Evolutionary conservation across 345 rosid genomes (phyloP).

Genomic region (Brassica nigra): DNA sequence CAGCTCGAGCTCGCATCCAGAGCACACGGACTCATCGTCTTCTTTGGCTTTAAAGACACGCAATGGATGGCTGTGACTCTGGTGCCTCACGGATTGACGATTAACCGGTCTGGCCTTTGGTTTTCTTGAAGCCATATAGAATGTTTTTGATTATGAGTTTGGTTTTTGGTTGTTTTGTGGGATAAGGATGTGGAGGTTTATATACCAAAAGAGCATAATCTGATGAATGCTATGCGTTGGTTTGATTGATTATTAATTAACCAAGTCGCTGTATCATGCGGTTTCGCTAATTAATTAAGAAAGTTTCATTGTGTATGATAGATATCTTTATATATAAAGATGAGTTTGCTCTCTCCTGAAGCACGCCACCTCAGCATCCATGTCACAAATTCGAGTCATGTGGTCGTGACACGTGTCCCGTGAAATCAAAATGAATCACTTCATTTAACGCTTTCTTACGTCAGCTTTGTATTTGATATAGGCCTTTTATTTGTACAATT

Average conservation of each 20-base stretch:
- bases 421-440: no score
- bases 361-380: no score
- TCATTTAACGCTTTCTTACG: no score
- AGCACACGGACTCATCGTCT: constrained; percentile 26
- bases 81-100: constrained; percentile 18
- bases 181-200: not conserved
- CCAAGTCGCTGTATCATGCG: not conserved
- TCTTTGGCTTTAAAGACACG: not conserved
- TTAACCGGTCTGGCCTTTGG: not conserved
- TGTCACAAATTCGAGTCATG: no score
- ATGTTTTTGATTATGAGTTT: not conserved
- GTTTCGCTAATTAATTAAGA: not conserved
- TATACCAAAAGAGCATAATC: not conserved
- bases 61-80: constrained; percentile 27
- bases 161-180: not conserved
- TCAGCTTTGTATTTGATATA: no score
- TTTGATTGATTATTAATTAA: not conserved
- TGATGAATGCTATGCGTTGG: not conserved
- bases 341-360: no score
- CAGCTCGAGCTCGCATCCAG: constrained; percentile 24
- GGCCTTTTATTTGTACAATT: no score
- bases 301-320: not conserved
- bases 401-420: no score
- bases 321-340: no score
- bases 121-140: not conserved